Evolutionary conservation across 2,329 filamentous ascomycete species (phyloP).

Genomic region (Cercospora beticola): DNA sequence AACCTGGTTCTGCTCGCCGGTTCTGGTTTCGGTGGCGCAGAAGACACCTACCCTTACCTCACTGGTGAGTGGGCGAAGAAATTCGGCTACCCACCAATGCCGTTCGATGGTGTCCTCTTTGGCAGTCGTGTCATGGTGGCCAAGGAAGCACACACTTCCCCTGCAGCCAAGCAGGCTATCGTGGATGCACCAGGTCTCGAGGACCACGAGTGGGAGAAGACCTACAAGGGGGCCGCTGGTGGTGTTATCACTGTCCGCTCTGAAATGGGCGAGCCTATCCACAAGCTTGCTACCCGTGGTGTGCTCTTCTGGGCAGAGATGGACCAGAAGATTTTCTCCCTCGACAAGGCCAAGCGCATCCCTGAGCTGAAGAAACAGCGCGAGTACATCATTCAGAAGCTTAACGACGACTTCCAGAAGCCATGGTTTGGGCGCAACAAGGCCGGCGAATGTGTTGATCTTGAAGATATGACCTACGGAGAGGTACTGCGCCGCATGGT

Average conservation of each 20-base stretch:
- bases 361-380: constrained; percentile 84
- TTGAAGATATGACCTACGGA: constrained; percentile 94
- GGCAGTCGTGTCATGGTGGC: constrained; percentile 94
- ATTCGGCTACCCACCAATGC: constrained; percentile 88
- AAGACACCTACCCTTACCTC: constrained; percentile 90
- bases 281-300: constrained; percentile 96
- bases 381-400: constrained; percentile 89
- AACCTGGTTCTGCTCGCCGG: constrained; percentile 89
- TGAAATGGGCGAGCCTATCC: constrained; percentile 99
- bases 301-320: constrained; percentile 98
- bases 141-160: constrained; percentile 86
- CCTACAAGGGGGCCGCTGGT: constrained; percentile 85
- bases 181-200: constrained; percentile 79
- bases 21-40: constrained; percentile 84
- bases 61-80: constrained; percentile 85
- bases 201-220: constrained; percentile 85
- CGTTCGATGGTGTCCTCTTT: constrained; percentile 87
- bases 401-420: constrained; percentile 96
- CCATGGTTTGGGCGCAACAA: constrained; percentile 92
- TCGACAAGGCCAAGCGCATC: constrained; percentile 92
- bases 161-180: constrained; percentile 85
- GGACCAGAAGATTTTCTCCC: constrained; percentile 95
- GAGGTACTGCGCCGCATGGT: constrained; percentile 86
- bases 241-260: constrained; percentile 95
- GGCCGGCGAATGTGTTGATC: constrained; percentile 74